Evolutionary conservation across 805 yeast genomes (phyloP).

Genomic region (Wickerhamomyces queroliae): DNA sequence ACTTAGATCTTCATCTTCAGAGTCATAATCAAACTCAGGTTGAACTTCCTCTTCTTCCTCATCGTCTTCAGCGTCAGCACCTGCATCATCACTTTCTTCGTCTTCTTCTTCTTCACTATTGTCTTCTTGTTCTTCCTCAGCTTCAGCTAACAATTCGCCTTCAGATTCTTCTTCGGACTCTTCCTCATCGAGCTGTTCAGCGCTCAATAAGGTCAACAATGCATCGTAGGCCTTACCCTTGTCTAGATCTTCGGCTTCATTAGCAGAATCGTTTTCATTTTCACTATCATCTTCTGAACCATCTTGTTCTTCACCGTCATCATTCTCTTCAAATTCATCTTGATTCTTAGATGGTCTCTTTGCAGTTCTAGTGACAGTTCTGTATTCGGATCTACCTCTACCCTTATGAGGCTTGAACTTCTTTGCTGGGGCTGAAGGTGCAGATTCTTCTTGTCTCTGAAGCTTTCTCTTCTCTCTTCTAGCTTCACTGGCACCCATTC

Average conservation of each 20-base stretch:
- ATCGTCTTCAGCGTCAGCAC: conserved; percentile 22
- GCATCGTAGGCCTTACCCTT: conserved; percentile 58
- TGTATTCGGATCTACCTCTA: conserved; percentile 56
- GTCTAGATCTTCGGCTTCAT: conserved; percentile 14
- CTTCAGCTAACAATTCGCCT: conserved; percentile 4
- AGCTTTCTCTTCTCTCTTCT: conserved; percentile 7
- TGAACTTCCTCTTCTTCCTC: conserved; percentile 17
- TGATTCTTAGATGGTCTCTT: conserved; percentile 26
- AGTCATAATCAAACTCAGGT: conserved; percentile 24
- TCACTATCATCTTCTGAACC: conserved; percentile 5
- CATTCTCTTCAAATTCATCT: conserved; percentile 13
- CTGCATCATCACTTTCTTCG: conserved; percentile 28
- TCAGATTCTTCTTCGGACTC: conserved; percentile 6
- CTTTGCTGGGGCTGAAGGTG: neutral
- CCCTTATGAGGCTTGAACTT: conserved; percentile 10
- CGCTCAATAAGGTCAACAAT: conserved; percentile 51
- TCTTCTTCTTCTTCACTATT: conserved; percentile 22
- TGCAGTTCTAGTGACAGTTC: conserved; percentile 54
- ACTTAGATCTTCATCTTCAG: conserved; percentile 31
- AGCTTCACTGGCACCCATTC: conserved; percentile 11
- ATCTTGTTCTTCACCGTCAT: conserved; percentile 7
- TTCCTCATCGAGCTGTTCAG: conserved; percentile 33
- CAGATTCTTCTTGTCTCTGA: neutral
- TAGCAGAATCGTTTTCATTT: conserved; percentile 11
- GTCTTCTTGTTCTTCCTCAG: conserved; percentile 13